Base-by-base conservation (phyloP, 2,329 filamentous ascomycete species). In the Metarhizium rileyi region DNA sequence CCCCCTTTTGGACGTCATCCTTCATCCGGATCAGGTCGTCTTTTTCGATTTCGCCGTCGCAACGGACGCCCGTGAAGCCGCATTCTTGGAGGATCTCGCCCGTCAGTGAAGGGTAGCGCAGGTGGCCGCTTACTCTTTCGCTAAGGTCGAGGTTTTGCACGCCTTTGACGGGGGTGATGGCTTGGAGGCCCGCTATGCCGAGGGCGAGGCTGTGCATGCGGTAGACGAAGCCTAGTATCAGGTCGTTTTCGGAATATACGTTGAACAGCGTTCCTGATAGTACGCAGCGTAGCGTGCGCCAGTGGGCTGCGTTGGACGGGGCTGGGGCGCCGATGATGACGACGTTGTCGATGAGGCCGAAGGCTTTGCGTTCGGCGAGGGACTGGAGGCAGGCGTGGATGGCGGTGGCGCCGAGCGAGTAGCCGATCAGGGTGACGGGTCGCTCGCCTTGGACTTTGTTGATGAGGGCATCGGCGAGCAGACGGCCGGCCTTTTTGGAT, bases 141-240 rank as follows among this genome's bases (percentile, higher is more conserved):
- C 73, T 78, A 23, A 80, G 64, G 50, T 80, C 65, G 16, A 80
- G 58, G 53, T 80, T 80, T 53, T 74, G 65, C 61, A 93, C 75
- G 2, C 84, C 84, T 5, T 78, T 75, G 16, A 90, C 79, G 8
- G 75, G 77, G 50, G 81, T 59, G 23, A 94, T 79, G 28, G 81
- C 75, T 62, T 95, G 86, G 1, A 97, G 70, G 0, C 90, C 91
- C 0, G 90, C 90, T 40, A 95, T 80, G 3, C 90, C 90, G 38
- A 87, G 77, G 55, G 93, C 85, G 26, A 95, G 78, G 51, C 84
- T 90, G 38, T 86, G 89, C 2, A 88, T 84, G 42, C 90, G 82
- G 64, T 96, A 95, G 18, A 95, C 72, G 62, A 95, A 91, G 1
- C 82, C 90, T 1, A 96, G 80, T 28, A 96, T 82, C 60, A 88